Conservation (phyloP, 192 early-diverging fungal genomes). For the Ramicandelaber brevisporus region DNA sequence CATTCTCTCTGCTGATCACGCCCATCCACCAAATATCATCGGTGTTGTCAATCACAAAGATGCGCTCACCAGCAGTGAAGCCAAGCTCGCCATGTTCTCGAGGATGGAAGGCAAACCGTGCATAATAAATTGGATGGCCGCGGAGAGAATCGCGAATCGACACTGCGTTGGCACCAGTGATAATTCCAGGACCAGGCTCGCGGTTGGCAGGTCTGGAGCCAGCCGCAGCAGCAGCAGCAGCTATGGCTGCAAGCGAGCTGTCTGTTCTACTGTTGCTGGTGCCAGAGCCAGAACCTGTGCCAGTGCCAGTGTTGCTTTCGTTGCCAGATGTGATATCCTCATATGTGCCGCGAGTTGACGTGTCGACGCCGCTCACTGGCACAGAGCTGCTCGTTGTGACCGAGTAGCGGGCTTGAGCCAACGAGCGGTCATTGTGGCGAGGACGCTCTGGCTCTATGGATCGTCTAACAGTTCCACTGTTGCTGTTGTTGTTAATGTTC, state of each 20-base stretch:
- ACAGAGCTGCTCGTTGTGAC: too few relatives aligned
- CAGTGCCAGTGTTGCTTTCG: background rate
- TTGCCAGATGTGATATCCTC: too few relatives aligned
- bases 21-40: slow-evolving; percentile 75
- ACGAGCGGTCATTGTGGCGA: too few relatives aligned
- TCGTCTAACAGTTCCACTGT: too few relatives aligned
- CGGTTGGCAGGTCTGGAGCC: slow-evolving; percentile 4
- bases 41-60: slow-evolving; percentile 49
- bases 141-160: slow-evolving; percentile 21
- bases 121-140: slow-evolving; percentile 30
- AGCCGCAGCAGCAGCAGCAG: slow-evolving; percentile 2
- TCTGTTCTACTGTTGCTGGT: background rate
- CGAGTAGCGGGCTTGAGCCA: too few relatives aligned
- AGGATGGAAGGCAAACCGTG: slow-evolving; percentile 45
- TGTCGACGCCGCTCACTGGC: too few relatives aligned
- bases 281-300: background rate
- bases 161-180: slow-evolving; percentile 5
- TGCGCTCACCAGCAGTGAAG: slow-evolving; percentile 35
- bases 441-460: too few relatives aligned
- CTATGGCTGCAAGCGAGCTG: slow-evolving; percentile 2
- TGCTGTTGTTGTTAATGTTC: too few relatives aligned
- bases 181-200: slow-evolving; percentile 5
- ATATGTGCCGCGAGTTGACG: too few relatives aligned
- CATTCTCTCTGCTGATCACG: slow-evolving; percentile 26
- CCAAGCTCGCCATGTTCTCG: slow-evolving; percentile 46